Evolutionary conservation across 805 yeast genomes (phyloP).

Genomic region (Saccharomycopsis javanensis): DNA sequence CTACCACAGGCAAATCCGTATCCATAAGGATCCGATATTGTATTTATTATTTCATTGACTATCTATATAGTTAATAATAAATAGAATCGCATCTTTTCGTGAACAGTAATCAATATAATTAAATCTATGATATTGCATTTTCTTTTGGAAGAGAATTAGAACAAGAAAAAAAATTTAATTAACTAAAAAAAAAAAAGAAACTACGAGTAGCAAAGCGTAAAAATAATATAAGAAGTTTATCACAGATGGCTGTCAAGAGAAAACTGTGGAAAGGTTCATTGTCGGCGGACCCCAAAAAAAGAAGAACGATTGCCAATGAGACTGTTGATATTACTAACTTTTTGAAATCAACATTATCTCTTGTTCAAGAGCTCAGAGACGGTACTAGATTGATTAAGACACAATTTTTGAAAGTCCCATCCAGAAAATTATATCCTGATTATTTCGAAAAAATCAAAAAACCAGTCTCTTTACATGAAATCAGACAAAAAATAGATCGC

Average conservation of each 20-base stretch:
- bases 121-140: no score
- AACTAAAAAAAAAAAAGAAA: neutral
- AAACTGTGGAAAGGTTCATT: conserved; percentile 6
- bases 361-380: conserved; percentile 14
- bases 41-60: neutral
- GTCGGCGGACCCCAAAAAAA: neutral
- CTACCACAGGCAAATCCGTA: neutral
- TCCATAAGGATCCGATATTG: neutral
- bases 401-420: conserved; percentile 64
- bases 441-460: conserved; percentile 54
- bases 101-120: no score
- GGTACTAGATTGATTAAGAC: conserved; percentile 21
- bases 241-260: conserved; percentile 11
- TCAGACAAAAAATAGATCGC: conserved; percentile 37
- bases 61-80: no score
- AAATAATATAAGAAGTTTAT: no score
- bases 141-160: neutral
- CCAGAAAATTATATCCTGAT: conserved; percentile 67
- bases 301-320: neutral
- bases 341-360: conserved; percentile 10
- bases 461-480: conserved; percentile 66
- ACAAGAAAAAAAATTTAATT: neutral
- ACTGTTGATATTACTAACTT: conserved; percentile 6
- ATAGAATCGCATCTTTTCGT: no score
- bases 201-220: neutral